Evolutionary conservation across 306 rosid species (phyloP).

Genomic region (Cucumis hystrix): DNA sequence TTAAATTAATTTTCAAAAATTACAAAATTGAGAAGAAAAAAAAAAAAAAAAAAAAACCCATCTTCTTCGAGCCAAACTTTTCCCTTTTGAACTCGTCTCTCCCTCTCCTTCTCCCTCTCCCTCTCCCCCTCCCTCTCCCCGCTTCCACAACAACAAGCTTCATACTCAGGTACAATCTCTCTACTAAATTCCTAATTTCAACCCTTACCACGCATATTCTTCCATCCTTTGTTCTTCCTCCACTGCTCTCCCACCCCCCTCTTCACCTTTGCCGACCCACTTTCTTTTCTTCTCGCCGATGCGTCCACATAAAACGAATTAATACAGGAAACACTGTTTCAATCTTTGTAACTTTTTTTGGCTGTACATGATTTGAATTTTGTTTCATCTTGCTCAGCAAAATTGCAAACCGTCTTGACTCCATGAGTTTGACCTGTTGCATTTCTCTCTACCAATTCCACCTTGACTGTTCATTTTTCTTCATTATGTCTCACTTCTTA

Average conservation of each 20-base stretch:
- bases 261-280: neutral
- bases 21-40: neutral
- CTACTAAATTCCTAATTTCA: neutral
- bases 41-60: neutral
- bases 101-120: neutral
- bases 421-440: neutral
- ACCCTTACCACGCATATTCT: neutral
- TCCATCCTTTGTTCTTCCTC: neutral
- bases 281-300: neutral
- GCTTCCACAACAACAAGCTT: neutral
- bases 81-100: conserved; percentile 1
- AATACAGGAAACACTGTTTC: neutral
- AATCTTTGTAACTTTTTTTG: neutral
- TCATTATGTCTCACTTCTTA: neutral
- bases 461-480: neutral
- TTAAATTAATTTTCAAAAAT: neutral
- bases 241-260: neutral
- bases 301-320: neutral
- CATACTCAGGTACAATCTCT: neutral
- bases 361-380: neutral
- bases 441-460: neutral
- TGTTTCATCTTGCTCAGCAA: neutral
- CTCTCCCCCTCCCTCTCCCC: neutral
- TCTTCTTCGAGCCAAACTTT: conserved; percentile 3
- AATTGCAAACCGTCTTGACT: neutral